Base-by-base conservation (phyloP, 2,329 filamentous ascomycete species). In the Fusarium begoniae region DNA sequence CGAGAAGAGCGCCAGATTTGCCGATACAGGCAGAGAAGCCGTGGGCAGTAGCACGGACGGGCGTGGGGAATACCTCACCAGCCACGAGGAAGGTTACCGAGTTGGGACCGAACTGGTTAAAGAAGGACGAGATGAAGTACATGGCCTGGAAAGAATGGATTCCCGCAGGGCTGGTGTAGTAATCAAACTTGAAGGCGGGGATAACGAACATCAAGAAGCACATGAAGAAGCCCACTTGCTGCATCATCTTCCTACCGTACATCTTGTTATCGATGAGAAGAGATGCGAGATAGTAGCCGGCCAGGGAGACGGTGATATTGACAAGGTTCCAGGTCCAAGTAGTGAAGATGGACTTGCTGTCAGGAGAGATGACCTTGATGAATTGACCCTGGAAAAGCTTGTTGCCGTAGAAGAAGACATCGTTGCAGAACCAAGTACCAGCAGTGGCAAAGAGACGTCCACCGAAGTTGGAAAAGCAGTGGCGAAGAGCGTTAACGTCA, bases 391-490 rank as follows among this genome's bases (percentile, higher is more conserved):
- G 95, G 89, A 98, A 98, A 61, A 98, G 92, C 89, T 98, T 98
- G 92, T 98, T 98, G 78, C 96, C 96, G 86, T 98, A 98, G 87
- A 98, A 98, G 89, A 98, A 98, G 75, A 98, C 93, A 80, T 98
- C 96, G 83, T 98, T 98, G 85, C 92, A 94, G 84, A 96, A 98
- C 96, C 96, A 98, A 41, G 91, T 90, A 64, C 93, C 93, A 17
- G 95, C 91, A 26, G 96, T 98, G 56, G 96, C 96, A 26, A 98
- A 80, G 30, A 98, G 85, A 76, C 96, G 94, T 59, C 93, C 92
- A 54, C 95, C 94, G 76, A 98, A 98, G 85, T 97, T 91, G 65
- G 85, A 89, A 84, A 95, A 90, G 51, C 94, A 96, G 79, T 94
- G 86, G 76, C 89, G 89, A 61, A 98, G 88, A 35, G 96, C 97